Evolutionary conservation across 202 grass and related monocot species (phyloP), one percentile per base, ranked within the genome.

Genomic region (Miscanthus sacchariflorus): DNA sequence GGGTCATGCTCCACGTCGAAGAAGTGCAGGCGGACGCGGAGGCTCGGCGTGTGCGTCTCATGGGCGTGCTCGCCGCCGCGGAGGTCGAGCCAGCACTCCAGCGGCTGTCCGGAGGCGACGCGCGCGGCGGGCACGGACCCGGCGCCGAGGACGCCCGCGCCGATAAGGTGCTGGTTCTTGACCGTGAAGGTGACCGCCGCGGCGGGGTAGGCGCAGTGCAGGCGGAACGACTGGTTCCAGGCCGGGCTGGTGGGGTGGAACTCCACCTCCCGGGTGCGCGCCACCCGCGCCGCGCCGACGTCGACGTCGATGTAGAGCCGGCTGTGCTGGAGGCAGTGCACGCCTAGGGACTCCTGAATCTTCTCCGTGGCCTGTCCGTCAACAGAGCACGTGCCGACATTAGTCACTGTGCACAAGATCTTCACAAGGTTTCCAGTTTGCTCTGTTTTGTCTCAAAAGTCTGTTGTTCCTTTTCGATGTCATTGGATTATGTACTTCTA

Each of bases 181-280:
- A 98, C 87, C 18, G 89, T 94, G 89, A 96, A 77, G 5, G 74
- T 87, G 52, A 98, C 23, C 0, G 84, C 48, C 0, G 83, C 80
- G 50, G 91, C 82, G 0, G 87, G 74, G 74, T 98, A 77, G 11
- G 92, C 92, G 89, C 89, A 93, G 70, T 95, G 94, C 23, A 98
- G 75, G 70, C 86, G 90, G 87, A 98, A 95, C 1, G 93, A 95
- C 46, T 98, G 90, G 90, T 98, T 93, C 95, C 95, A 98, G 3
- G 61, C 83, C 4, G 90, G 93, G 23, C 52, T 83, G 74, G 70
- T 82, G 2, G 91, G 66, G 73, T 91, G 90, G 86, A 82, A 93
- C 85, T 95, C 93, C 40, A 92, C 85, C 88, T 91, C 84, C 30
- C 93, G 50, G 48, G 93, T 95, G 66, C 91, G 90, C 40, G 90